Conservation (phyloP, 2,329 filamentous ascomycete genomes). For the Pseudocercospora fuligena region DNA sequence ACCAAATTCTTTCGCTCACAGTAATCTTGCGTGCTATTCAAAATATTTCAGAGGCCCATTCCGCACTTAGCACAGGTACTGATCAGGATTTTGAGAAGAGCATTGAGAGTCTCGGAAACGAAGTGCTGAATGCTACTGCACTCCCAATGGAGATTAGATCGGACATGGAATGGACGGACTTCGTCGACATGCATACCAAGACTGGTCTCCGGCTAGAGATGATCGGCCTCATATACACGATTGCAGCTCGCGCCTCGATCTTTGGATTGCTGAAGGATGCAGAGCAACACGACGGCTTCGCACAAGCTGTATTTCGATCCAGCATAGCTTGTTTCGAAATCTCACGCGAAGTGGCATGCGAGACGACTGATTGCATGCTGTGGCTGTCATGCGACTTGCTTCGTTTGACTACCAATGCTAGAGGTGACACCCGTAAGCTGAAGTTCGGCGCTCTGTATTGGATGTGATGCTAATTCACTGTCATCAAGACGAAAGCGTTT, state of each 20-base stretch:
- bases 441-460: not conserved
- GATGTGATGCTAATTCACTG: not conserved
- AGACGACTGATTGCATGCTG: conserved; percentile 23
- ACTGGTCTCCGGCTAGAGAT: conserved; percentile 28
- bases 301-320: conserved; percentile 19
- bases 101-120: not conserved
- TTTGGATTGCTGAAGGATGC: conserved; percentile 15
- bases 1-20: too few species aligned
- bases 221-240: conserved; percentile 28
- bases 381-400: conserved; percentile 21
- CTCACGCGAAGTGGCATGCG: conserved; percentile 19
- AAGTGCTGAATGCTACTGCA: not conserved
- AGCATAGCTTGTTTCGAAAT: conserved; percentile 18
- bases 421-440: conserved; percentile 17
- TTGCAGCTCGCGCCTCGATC: conserved; percentile 23
- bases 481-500: conserved; percentile 17
- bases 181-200: conserved; percentile 25
- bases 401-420: conserved; percentile 7
- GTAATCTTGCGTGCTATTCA: not conserved
- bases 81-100: not conserved
- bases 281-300: conserved; percentile 18
- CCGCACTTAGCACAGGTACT: not conserved
- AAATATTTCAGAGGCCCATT: conserved; percentile 3
- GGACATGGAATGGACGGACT: conserved; percentile 9
- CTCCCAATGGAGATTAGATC: not conserved